Evolutionary conservation across 2,329 filamentous ascomycete species (phyloP).

Genomic region (Setomelanomma holmii): DNA sequence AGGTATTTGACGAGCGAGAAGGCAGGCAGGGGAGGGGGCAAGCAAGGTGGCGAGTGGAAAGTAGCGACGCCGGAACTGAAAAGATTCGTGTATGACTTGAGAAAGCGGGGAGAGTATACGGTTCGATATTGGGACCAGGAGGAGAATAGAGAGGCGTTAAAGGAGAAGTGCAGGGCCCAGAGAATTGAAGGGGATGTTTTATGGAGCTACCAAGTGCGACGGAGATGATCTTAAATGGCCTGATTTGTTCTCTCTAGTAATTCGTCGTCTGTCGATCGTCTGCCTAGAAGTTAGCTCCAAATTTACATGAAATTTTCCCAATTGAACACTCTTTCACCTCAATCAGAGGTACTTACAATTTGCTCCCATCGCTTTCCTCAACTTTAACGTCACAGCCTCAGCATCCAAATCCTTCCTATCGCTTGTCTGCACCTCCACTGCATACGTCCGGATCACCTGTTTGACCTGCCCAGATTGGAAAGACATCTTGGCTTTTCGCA

Average conservation of each 20-base stretch:
- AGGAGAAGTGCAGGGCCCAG: background rate
- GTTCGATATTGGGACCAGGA: background rate
- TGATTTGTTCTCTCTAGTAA: background rate
- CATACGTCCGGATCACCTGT: constrained; percentile 68
- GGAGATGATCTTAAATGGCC: too few relatives aligned
- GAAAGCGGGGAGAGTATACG: background rate
- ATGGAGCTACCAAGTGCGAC: background rate
- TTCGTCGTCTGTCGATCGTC: background rate
- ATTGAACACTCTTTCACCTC: background rate
- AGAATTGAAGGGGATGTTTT: background rate
- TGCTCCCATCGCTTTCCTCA: constrained; percentile 72
- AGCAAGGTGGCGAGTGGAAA: constrained; percentile 1
- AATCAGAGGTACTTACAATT: constrained; percentile 65
- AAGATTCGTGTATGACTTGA: constrained; percentile 6
- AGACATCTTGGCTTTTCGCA: constrained; percentile 73
- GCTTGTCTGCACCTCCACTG: constrained; percentile 68
- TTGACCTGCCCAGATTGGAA: constrained; percentile 73
- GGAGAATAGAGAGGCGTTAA: background rate
- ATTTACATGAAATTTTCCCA: background rate
- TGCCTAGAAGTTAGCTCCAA: background rate
- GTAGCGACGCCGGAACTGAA: constrained; percentile 6
- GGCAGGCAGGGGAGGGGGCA: background rate
- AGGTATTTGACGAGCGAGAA: background rate
- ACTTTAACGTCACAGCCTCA: constrained; percentile 65
- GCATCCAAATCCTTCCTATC: constrained; percentile 68